Evolutionary conservation across 73 alveolate genomes (phyloP), one percentile per base, ranked within the genome.

Genomic region (Uronychia setigera): DNA sequence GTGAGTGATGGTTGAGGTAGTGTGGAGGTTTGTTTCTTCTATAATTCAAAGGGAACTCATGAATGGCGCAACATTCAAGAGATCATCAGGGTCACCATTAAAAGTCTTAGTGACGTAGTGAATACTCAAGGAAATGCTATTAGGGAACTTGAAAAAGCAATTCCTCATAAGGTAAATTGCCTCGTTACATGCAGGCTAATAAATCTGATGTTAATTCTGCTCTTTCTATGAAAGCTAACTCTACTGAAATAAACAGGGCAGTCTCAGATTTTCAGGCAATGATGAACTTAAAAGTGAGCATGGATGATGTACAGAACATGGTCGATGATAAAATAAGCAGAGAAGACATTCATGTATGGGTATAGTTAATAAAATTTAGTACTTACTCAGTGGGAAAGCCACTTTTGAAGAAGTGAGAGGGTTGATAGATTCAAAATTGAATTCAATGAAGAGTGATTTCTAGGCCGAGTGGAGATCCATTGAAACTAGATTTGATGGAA

Each of bases 1-100:
- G n/a, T n/a, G n/a, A n/a, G n/a, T n/a, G n/a, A n/a, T n/a, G n/a
- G n/a, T n/a, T n/a, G n/a, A n/a, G n/a, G n/a, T n/a, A n/a, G n/a
- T n/a, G n/a, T n/a, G n/a, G n/a, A n/a, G n/a, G n/a, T n/a, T n/a
- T n/a, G n/a, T n/a, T n/a, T n/a, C n/a, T n/a, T n/a, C n/a, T n/a
- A n/a, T n/a, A n/a, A n/a, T n/a, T n/a, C n/a, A n/a, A n/a, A 81
- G 26, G 74, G 81, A n/a, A 27, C 74, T 33, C 29, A 76, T 82
- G 99, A 98, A 74, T 97, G 99, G 99, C 88, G 96, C 74, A 91
- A 95, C 77, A 90, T 98, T 30, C 94, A 95, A 85, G 99, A 97
- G 57, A 98, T 98, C 60, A 93, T 98, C 46, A 88, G 97, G 80
- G 78, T 98, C 11, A 90, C 99, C 33, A 92, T 98, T 91, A 98